These are phyloP conservation scores for Leccinum pachyderme DNA, from an alignment of 1,284 basidiomycete genomes.

Conservation along the genomic window DNA sequence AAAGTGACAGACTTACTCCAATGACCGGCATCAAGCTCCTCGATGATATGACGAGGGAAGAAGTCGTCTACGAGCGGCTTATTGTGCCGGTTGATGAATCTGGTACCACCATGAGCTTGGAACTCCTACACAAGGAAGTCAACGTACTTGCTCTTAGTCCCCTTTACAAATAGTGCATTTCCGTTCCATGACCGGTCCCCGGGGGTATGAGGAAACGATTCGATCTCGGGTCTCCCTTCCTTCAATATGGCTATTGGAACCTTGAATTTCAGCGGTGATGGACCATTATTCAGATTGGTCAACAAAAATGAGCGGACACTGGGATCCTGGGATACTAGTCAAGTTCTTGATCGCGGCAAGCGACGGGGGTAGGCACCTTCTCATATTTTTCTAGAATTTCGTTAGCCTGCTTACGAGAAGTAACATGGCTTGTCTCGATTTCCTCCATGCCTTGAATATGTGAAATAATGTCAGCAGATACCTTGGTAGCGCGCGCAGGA, in stretches of 20 bases:
- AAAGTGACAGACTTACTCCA: constrained; percentile 51
- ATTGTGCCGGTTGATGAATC: constrained; percentile 72
- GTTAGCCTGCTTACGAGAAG: constrained; percentile 63
- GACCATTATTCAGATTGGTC: constrained; percentile 63
- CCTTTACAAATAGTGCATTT: constrained; percentile 75
- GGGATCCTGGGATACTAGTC: constrained; percentile 50
- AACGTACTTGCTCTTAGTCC: constrained; percentile 68
- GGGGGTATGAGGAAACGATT: constrained; percentile 70
- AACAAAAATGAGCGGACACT: constrained; percentile 75
- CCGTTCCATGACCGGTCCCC: constrained; percentile 61
- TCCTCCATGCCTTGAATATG: constrained; percentile 73
- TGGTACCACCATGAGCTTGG: constrained; percentile 22
- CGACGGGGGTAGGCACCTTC: constrained; percentile 38
- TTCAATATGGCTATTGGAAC: constrained; percentile 71
- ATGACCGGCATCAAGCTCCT: constrained; percentile 59
- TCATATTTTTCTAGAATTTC: constrained; percentile 63
- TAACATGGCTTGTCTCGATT: constrained; percentile 56
- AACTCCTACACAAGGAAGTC: background rate
- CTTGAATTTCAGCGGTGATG: constrained; percentile 55
- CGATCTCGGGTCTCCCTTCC: constrained; percentile 62
- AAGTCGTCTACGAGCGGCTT: constrained; percentile 55
- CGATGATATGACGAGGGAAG: constrained; percentile 63
- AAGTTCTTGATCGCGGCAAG: background rate
- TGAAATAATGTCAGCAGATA: constrained; percentile 62
- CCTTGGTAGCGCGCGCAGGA: constrained; percentile 53